A percentile compares a stretch with the other conserved stretches of the same genome.
Evolutionary conservation across 768 basidiomycete genomes (phyloP).

Genomic region (Suillus clintonianus): DNA sequence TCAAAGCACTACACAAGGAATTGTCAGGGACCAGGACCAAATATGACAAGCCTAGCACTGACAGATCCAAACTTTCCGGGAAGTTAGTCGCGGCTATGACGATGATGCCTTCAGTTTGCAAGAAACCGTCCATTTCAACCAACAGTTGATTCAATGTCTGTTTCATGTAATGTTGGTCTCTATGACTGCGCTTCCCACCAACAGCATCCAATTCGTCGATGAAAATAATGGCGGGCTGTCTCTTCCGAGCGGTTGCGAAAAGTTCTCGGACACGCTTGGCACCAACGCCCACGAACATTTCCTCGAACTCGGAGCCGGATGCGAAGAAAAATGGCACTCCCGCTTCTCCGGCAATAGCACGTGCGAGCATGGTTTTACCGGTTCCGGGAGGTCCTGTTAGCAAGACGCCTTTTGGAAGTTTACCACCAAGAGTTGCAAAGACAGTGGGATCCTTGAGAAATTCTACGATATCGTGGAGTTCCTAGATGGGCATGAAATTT

Average conservation of each 20-base stretch:
- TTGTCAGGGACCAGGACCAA: conserved; percentile 14
- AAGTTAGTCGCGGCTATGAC: conserved; percentile 99
- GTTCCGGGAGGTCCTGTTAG: conserved; percentile 93
- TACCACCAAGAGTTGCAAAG: conserved; percentile 91
- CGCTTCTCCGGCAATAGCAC: conserved; percentile 97
- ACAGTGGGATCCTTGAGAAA: conserved; percentile 92
- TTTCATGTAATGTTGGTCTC: conserved; percentile 88
- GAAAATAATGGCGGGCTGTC: conserved; percentile 96
- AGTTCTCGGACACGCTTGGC: conserved; percentile 95
- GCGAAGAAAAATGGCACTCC: conserved; percentile 98
- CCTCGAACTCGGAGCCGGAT: conserved; percentile 95
- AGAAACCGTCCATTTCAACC: conserved; percentile 97
- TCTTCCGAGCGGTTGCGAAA: conserved; percentile 91
- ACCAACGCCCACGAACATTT: conserved; percentile 96
- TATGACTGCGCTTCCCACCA: conserved; percentile 81
- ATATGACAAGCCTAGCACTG: conserved; percentile 29
- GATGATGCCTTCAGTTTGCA: conserved; percentile 90
- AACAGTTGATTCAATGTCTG: conserved; percentile 95
- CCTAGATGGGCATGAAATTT: conserved; percentile 43
- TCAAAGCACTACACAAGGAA: conserved; percentile 66
- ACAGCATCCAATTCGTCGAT: conserved; percentile 97
- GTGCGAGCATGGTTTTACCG: conserved; percentile 81
- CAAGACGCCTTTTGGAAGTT: conserved; percentile 90
- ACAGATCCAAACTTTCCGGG: conserved; percentile 91
- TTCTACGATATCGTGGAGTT: conserved; percentile 91